Evolutionary conservation across 805 yeast species (phyloP).

Genomic region (Teunomyces pallodes): DNA sequence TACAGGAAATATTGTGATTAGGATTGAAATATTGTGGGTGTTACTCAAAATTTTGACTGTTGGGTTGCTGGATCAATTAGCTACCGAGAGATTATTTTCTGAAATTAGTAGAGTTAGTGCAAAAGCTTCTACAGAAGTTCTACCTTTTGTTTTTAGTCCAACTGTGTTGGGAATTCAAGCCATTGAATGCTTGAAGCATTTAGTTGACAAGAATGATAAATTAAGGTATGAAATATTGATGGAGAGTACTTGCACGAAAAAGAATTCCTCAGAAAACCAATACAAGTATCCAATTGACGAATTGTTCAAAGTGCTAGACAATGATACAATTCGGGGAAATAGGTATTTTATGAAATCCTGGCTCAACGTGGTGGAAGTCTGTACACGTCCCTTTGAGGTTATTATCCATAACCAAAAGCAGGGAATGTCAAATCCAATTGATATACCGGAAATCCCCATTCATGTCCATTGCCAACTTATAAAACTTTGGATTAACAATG

Average conservation of each 20-base stretch:
- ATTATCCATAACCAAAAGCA: constrained; percentile 38
- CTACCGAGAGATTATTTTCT: constrained; percentile 60
- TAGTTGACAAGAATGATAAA: constrained; percentile 65
- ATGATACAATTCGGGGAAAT: constrained; percentile 70
- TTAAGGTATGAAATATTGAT: constrained; percentile 72
- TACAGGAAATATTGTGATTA: constrained; percentile 72
- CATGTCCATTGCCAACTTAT: constrained; percentile 61
- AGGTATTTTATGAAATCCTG: constrained; percentile 71
- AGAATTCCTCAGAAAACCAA: constrained; percentile 7
- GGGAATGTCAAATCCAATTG: constrained; percentile 20
- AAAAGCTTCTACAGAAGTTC: constrained; percentile 13
- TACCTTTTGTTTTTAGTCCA: constrained; percentile 66
- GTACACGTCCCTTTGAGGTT: constrained; percentile 67
- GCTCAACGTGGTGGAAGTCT: constrained; percentile 70
- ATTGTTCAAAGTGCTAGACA: constrained; percentile 60
- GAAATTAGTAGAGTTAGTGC: constrained; percentile 31
- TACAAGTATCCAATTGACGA: constrained; percentile 71
- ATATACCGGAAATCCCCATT: constrained; percentile 63
- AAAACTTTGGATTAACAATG: constrained; percentile 72
- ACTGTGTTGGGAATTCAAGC: constrained; percentile 72
- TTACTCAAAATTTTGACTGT: constrained; percentile 64
- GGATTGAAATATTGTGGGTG: constrained; percentile 70
- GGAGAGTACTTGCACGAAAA: constrained; percentile 52
- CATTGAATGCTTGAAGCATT: constrained; percentile 67
- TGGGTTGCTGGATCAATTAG: constrained; percentile 56